Percentiles rank a stretch among this genome's conserved stretches.
Evolutionary conservation across 768 basidiomycete genomes (phyloP).

Genomic region (Tricholoma flavovirens): DNA sequence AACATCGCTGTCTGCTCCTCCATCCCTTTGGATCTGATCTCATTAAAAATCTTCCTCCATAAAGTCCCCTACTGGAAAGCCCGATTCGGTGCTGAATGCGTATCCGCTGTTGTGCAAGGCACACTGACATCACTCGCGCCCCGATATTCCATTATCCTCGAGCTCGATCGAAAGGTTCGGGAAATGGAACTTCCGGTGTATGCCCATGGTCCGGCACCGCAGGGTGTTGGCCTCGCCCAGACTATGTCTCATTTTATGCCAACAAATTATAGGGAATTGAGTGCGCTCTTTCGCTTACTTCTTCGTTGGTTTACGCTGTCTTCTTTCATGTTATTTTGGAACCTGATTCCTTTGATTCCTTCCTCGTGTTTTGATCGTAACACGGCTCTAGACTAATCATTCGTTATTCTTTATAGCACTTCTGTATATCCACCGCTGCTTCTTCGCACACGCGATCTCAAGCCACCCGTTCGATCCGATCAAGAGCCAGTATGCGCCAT

Average conservation of each 20-base stretch:
- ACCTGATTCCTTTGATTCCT: too few species aligned
- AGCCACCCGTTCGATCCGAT: slow-evolving; percentile 64
- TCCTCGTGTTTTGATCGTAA: background rate
- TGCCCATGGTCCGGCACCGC: slow-evolving; percentile 43
- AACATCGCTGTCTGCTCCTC: background rate
- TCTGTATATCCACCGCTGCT: slow-evolving; percentile 69
- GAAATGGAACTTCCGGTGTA: slow-evolving; percentile 66
- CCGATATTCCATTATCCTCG: slow-evolving; percentile 55
- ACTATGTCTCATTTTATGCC: slow-evolving; percentile 78
- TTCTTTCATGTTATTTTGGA: background rate
- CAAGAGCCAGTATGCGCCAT: slow-evolving; percentile 59
- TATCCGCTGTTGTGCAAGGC: slow-evolving; percentile 64
- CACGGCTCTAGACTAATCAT: background rate
- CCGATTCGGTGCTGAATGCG: slow-evolving; percentile 58
- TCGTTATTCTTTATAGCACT: slow-evolving; percentile 38
- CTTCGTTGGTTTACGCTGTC: background rate
- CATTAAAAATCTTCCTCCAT: background rate
- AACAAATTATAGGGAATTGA: slow-evolving; percentile 61
- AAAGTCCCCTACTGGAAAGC: slow-evolving; percentile 69
- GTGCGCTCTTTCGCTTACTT: slow-evolving; percentile 32
- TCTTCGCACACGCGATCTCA: slow-evolving; percentile 68
- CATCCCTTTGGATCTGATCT: background rate
- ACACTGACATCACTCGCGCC: slow-evolving; percentile 60
- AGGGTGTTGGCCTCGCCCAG: slow-evolving; percentile 46
- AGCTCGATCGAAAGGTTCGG: slow-evolving; percentile 61